Evolutionary conservation across 1,284 basidiomycete species (phyloP).

Genomic region (Trichosporon ovoides): DNA sequence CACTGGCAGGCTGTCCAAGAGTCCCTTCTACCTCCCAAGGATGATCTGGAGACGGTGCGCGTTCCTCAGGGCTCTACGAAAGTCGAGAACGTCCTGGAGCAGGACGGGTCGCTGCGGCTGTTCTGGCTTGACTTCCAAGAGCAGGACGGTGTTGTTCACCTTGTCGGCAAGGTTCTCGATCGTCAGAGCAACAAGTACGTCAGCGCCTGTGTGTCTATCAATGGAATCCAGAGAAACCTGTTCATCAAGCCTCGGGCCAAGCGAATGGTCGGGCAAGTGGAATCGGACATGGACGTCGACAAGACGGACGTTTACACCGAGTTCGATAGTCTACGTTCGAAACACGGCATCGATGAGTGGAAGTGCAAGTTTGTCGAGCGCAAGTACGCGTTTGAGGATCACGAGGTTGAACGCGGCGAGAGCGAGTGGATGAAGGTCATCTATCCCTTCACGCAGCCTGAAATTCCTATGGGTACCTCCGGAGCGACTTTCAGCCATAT

Average conservation of each 20-base stretch:
- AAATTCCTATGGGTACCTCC: constrained; percentile 64
- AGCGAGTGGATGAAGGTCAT: constrained; percentile 87
- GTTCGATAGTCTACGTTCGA: constrained; percentile 71
- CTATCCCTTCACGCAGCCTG: constrained; percentile 70
- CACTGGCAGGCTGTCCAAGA: constrained; percentile 74
- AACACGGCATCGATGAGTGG: constrained; percentile 71
- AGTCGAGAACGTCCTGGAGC: constrained; percentile 53
- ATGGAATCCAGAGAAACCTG: constrained; percentile 84
- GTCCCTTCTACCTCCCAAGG: constrained; percentile 29
- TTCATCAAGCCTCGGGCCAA: constrained; percentile 79
- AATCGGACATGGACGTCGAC: constrained; percentile 70
- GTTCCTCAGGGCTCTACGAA: constrained; percentile 48
- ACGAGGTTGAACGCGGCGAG: constrained; percentile 73
- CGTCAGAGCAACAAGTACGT: constrained; percentile 64
- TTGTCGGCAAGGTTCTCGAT: constrained; percentile 83
- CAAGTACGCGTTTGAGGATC: constrained; percentile 88
- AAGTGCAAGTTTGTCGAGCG: constrained; percentile 87
- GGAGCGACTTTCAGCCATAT: constrained; percentile 81
- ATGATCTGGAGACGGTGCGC: constrained; percentile 42
- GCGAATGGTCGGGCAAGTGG: constrained; percentile 43
- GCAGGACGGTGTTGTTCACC: constrained; percentile 64
- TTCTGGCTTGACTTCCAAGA: constrained; percentile 94
- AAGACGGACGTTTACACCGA: constrained; percentile 72
- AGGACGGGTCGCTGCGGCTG: constrained; percentile 73
- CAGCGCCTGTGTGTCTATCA: constrained; percentile 83